phyloP scores from a whole-genome alignment of 1,139 yeast species.

The Yamadazyma triangularis region DNA sequence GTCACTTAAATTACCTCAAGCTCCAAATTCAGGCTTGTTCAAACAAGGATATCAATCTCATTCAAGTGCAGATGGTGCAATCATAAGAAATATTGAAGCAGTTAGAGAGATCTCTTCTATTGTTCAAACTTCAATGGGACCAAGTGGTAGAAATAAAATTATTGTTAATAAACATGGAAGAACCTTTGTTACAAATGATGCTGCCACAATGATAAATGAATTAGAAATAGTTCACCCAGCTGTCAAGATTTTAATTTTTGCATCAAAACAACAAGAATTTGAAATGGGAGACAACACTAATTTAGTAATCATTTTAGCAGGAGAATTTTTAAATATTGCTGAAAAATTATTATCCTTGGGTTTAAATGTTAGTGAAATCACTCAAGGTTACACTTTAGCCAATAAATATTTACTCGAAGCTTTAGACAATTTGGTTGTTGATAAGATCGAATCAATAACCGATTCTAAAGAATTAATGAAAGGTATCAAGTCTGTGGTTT shows the following conservation, averaged over 20 bases:
- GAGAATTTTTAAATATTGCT: constrained; percentile 79
- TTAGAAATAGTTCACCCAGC: constrained; percentile 96
- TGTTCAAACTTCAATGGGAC: constrained; percentile 94
- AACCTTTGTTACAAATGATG: constrained; percentile 89
- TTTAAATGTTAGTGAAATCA: constrained; percentile 81
- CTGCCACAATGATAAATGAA: constrained; percentile 93
- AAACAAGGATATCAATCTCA: constrained; percentile 95
- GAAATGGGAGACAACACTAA: constrained; percentile 60
- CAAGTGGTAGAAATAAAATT: constrained; percentile 95
- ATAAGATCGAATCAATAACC: constrained; percentile 54
- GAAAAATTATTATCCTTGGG: constrained; percentile 84
- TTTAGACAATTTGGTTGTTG: constrained; percentile 63
- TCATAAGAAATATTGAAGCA: constrained; percentile 86
- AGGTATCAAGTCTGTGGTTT: constrained; percentile 80
- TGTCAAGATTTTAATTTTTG: constrained; percentile 92
- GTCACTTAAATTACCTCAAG: constrained; percentile 90
- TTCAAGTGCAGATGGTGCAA: constrained; percentile 91
- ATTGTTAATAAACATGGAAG: constrained; percentile 80
- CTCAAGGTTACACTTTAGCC: constrained; percentile 86
- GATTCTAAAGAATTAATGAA: constrained; percentile 59
- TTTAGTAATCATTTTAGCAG: constrained; percentile 64
- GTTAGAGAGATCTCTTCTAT: constrained; percentile 89
- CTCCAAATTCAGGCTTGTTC: constrained; percentile 90
- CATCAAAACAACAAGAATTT: constrained; percentile 91
- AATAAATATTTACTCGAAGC: constrained; percentile 65